Conservation (phyloP, 2,329 filamentous ascomycete species). For the Zymoseptoria pseudotritici region DNA sequence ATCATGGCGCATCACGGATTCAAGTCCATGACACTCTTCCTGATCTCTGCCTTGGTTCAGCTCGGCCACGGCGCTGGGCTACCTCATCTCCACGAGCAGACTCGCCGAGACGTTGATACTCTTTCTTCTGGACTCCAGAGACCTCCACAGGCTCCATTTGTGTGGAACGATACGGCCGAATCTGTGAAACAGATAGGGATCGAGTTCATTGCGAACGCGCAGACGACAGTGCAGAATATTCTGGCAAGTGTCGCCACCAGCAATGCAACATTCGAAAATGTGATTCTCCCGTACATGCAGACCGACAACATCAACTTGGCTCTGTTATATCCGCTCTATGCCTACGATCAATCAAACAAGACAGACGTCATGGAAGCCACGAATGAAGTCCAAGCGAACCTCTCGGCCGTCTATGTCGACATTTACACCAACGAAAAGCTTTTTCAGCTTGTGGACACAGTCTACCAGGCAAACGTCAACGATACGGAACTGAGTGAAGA, state of each 20-base stretch:
- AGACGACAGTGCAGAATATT: constrained; percentile 56
- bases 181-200: constrained; percentile 60
- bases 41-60: neutral
- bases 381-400: constrained; percentile 37
- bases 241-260: constrained; percentile 48
- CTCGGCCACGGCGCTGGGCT: neutral
- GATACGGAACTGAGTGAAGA: constrained; percentile 57
- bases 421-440: constrained; percentile 70
- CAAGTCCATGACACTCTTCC: neutral
- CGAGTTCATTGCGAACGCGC: constrained; percentile 49
- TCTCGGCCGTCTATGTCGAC: constrained; percentile 62
- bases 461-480: constrained; percentile 35
- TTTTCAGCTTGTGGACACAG: constrained; percentile 50
- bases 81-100: neutral
- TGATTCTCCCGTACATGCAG: constrained; percentile 57
- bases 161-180: constrained; percentile 64
- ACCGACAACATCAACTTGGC: constrained; percentile 39
- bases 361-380: constrained; percentile 38
- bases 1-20: neutral
- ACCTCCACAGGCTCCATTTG: constrained; percentile 66
- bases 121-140: constrained; percentile 52
- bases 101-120: neutral
- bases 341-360: constrained; percentile 40
- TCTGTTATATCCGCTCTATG: constrained; percentile 36
- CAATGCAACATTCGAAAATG: constrained; percentile 48